These are phyloP conservation scores for Sindora glabra DNA, from an alignment of 306 rosid species.

Conservation along the genomic window DNA sequence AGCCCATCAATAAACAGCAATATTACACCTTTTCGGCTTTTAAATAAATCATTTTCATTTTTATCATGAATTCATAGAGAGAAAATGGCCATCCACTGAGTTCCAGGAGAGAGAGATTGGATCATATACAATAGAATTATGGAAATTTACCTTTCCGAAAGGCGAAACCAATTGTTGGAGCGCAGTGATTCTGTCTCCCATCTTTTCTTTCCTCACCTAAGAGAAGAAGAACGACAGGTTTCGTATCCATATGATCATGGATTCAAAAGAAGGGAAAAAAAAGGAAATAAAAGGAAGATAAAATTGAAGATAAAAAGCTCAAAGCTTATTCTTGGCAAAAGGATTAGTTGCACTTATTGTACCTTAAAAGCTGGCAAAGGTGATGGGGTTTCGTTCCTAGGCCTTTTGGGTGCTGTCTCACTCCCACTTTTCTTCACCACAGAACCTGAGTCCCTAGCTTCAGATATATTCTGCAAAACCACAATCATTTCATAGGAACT, in stretches of 20 bases:
- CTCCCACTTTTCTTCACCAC: conserved; percentile 72
- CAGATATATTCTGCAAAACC: conserved; percentile 67
- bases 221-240: conserved; percentile 16
- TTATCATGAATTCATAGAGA: conserved; percentile 22
- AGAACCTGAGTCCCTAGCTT: conserved; percentile 54
- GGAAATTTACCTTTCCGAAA: conserved; percentile 86
- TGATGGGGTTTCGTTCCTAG: conserved; percentile 75
- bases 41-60: not conserved
- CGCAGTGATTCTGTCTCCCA: conserved; percentile 99
- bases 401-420: conserved; percentile 72
- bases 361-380: conserved; percentile 99
- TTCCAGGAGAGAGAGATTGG: no score
- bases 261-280: conserved; percentile 1
- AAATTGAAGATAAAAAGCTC: conserved; percentile 7
- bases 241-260: conserved; percentile 24
- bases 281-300: not conserved
- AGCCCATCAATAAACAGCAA: conserved; percentile 6
- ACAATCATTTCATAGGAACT: not conserved
- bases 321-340: conserved; percentile 21
- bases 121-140: conserved; percentile 11
- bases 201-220: conserved; percentile 98
- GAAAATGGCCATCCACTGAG: conserved; percentile 26
- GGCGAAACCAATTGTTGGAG: conserved; percentile 99
- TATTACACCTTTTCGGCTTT: not conserved
- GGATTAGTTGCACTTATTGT: conserved; percentile 34